A percentile compares a stretch with the other conserved stretches of the same genome.
Conservation (phyloP, 345 rosid genomes). For the Psidium friedrichsthalianum region DNA sequence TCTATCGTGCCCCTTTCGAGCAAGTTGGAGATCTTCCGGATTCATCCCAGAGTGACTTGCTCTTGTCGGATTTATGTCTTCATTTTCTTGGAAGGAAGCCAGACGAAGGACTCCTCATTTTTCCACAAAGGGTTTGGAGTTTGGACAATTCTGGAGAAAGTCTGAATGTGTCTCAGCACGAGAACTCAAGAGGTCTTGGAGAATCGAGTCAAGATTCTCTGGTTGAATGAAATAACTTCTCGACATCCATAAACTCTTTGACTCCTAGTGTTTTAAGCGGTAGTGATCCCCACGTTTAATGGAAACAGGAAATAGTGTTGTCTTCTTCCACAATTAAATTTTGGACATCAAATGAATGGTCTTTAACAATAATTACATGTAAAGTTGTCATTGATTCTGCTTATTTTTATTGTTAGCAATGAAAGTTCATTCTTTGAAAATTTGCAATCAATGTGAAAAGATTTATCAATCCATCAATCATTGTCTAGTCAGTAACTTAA, state of each 20-base stretch:
- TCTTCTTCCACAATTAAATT: too few species aligned
- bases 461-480: too few species aligned
- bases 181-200: neutral
- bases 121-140: neutral
- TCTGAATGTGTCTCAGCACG: rapidly evolving
- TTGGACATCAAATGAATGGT: too few species aligned
- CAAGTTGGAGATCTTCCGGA: neutral
- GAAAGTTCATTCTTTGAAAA: too few species aligned
- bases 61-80: neutral
- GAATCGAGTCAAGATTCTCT: neutral
- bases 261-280: too few species aligned
- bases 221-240: neutral
- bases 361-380: too few species aligned
- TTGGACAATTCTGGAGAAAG: neutral
- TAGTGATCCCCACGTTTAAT: too few species aligned
- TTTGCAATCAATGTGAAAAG: too few species aligned
- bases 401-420: too few species aligned
- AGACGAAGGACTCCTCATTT: neutral
- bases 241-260: neutral
- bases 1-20: neutral
- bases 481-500: too few species aligned
- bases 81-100: neutral
- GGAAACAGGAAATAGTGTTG: too few species aligned
- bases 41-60: neutral
- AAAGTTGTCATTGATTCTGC: too few species aligned